Conservation (phyloP, 148 eudicot species). For the Salicornia ramosissima region DNA sequence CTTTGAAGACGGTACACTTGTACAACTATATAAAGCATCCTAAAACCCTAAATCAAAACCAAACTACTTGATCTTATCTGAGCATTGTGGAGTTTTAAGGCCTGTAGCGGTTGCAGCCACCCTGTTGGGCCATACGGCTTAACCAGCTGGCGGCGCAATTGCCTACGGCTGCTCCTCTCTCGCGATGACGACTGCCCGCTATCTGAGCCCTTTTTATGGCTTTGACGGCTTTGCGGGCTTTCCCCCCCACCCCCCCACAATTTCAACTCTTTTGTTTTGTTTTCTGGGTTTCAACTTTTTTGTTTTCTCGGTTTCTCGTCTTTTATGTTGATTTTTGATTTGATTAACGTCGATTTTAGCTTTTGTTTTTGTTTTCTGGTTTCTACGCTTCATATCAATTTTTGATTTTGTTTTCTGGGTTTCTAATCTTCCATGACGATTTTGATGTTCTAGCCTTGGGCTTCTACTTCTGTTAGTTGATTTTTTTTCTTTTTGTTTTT, state of each 20-base stretch:
- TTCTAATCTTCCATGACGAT: not conserved
- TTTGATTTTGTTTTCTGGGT: too few species aligned
- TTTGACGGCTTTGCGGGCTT: conserved; percentile 29
- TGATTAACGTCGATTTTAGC: not conserved
- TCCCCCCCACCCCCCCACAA: not conserved
- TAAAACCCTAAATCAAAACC: not conserved
- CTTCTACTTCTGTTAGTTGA: too few species aligned
- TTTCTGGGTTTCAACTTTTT: not conserved
- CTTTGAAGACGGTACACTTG: too few species aligned
- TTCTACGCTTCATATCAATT: too few species aligned
- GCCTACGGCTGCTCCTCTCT: not conserved
- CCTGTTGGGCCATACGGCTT: conserved; percentile 7
- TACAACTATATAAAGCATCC: not conserved
- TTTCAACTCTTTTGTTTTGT: not conserved
- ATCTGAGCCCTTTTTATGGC: conserved; percentile 23
- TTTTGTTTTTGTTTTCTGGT: not conserved
- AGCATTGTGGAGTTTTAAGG: conserved; percentile 11
- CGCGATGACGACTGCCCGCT: conserved; percentile 35
- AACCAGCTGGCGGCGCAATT: conserved; percentile 22
- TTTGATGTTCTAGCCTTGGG: too few species aligned
- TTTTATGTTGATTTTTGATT: not conserved
- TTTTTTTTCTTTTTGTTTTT: too few species aligned
- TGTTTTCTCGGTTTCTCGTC: not conserved
- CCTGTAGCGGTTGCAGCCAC: conserved; percentile 14
- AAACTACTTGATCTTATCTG: conserved; percentile 37